A percentile compares a stretch with the other conserved stretches of the same genome.
phyloP scores from a whole-genome alignment of 345 rosid species.

The Clarkia xantiana region DNA sequence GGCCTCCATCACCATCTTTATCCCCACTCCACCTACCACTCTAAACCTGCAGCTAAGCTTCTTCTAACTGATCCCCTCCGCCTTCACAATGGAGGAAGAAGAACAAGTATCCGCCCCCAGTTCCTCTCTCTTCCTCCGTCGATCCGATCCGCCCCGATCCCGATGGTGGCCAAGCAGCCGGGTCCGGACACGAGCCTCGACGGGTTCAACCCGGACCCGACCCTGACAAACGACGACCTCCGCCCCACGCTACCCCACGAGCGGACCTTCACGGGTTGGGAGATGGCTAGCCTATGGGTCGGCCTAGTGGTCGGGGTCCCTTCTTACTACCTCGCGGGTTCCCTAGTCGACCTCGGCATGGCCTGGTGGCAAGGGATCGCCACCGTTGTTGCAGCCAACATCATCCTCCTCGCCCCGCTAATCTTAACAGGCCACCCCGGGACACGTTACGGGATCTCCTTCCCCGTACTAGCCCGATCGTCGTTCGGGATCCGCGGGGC shows the following conservation, averaged over 20 bases:
- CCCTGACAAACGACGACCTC: constrained; percentile 76
- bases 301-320: constrained; percentile 97
- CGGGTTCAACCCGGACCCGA: constrained; percentile 35
- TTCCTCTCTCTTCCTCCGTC: constrained; percentile 1
- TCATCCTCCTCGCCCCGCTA: constrained; percentile 49
- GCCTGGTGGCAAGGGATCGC: constrained; percentile 99
- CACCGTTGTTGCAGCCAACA: constrained; percentile 69
- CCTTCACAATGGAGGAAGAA: constrained; percentile 3
- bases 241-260: constrained; percentile 45
- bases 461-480: constrained; percentile 84
- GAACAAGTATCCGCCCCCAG: constrained; percentile 3
- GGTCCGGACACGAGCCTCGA: constrained; percentile 16
- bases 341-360: constrained; percentile 89
- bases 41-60: constrained; percentile 9
- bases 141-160: constrained; percentile 12
- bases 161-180: constrained; percentile 20
- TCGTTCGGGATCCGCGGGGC: constrained; percentile 79
- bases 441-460: constrained; percentile 56
- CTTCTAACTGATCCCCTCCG: neutral
- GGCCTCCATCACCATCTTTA: constrained; percentile 31
- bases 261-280: constrained; percentile 57
- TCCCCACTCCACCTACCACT: constrained; percentile 10
- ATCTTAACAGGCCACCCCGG: constrained; percentile 90
- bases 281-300: constrained; percentile 91
- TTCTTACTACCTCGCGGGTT: constrained; percentile 74